These are phyloP conservation scores for Ophiostoma australiae DNA, from an alignment of 2,329 filamentous ascomycete species.

Conservation along the genomic window DNA sequence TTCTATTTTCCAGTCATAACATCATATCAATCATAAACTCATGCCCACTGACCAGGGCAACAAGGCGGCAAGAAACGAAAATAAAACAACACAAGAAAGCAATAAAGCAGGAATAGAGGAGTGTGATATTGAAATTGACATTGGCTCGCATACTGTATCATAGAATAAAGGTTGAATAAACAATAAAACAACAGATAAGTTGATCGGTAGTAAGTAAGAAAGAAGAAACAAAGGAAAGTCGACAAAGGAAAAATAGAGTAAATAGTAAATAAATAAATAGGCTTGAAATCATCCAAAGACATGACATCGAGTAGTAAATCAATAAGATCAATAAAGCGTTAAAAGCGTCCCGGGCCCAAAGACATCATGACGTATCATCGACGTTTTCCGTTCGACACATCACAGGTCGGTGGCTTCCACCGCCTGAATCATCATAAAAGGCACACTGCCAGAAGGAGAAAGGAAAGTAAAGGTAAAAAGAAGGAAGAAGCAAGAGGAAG, in stretches of 20 bases:
- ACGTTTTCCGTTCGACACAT: conserved; percentile 22
- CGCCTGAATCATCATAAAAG: conserved; percentile 13
- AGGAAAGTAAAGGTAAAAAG: neutral
- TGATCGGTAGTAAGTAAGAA: neutral
- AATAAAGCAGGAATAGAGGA: neutral
- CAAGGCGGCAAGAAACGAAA: neutral
- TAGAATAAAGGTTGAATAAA: conserved; percentile 3
- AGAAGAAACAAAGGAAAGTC: conserved; percentile 11
- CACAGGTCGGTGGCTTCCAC: neutral
- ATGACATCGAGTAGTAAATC: conserved; percentile 15
- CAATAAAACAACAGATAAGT: neutral
- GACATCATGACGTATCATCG: conserved; percentile 19
- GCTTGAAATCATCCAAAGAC: conserved; percentile 15
- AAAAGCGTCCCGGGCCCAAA: conserved; percentile 23
- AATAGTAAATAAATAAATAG: conserved; percentile 18
- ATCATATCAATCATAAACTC: neutral
- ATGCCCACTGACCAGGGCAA: no score
- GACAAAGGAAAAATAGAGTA: conserved; percentile 6
- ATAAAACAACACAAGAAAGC: neutral
- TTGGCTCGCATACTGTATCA: neutral
- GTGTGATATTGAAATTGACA: neutral
- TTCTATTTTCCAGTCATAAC: neutral
- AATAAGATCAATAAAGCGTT: conserved; percentile 16
- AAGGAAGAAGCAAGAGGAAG: neutral
- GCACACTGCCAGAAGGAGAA: conserved; percentile 12